phyloP scores from a whole-genome alignment of 1,139 yeast genomes.

The Blastobotrys malaysiensis region DNA sequence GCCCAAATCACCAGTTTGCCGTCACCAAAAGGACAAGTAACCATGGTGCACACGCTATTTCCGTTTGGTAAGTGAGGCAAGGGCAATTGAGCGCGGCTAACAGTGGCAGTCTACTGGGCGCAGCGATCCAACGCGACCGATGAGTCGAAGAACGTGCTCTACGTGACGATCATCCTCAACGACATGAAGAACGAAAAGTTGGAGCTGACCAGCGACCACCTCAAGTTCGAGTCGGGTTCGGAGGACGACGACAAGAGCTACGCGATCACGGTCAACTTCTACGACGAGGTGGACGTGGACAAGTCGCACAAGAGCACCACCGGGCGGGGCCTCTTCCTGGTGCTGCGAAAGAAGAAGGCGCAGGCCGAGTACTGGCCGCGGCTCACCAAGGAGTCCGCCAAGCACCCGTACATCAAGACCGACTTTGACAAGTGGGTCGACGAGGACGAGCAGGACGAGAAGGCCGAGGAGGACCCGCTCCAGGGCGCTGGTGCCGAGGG shows the following conservation, averaged over 20 bases:
- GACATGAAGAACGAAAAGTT: slow-evolving; percentile 64
- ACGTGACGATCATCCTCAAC: slow-evolving; percentile 65
- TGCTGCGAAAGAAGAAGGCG: slow-evolving; percentile 62
- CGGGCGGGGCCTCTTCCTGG: slow-evolving; percentile 68
- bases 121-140: slow-evolving; percentile 81
- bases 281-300: slow-evolving; percentile 63
- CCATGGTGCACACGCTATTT: too few species aligned
- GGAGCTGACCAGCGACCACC: slow-evolving; percentile 52
- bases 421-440: slow-evolving; percentile 98
- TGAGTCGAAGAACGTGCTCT: slow-evolving; percentile 66
- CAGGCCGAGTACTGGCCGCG: slow-evolving; percentile 89
- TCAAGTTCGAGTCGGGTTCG: slow-evolving; percentile 50
- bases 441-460: slow-evolving; percentile 84
- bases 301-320: slow-evolving; percentile 55
- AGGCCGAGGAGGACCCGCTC: slow-evolving; percentile 38
- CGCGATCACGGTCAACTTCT: slow-evolving; percentile 63
- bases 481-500: slow-evolving; percentile 16
- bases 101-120: slow-evolving; percentile 72
- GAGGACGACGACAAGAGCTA: slow-evolving; percentile 38
- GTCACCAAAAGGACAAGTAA: too few species aligned
- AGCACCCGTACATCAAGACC: slow-evolving; percentile 73
- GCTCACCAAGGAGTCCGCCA: slow-evolving; percentile 68
- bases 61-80: too few species aligned
- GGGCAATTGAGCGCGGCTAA: too few species aligned
- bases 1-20: too few species aligned